Conservation (phyloP, 2,329 filamentous ascomycete genomes). For the Alternaria solani region DNA sequence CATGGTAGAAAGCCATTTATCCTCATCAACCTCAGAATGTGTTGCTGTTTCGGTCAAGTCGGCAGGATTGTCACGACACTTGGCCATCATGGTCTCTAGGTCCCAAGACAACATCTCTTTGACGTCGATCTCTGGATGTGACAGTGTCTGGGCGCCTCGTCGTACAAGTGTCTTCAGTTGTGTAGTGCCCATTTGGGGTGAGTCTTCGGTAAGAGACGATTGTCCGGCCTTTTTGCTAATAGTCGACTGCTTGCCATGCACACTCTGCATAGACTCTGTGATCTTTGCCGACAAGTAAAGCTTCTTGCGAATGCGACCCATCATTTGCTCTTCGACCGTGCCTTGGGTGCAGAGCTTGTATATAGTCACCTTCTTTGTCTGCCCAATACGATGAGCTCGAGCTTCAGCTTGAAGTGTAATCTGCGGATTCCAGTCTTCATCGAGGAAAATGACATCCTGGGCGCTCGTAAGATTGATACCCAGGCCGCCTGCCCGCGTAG, state of each 20-base stretch:
- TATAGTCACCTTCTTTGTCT: slow-evolving; percentile 62
- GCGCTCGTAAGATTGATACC: slow-evolving; percentile 64
- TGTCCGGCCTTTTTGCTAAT: slow-evolving; percentile 25
- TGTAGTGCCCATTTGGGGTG: slow-evolving; percentile 61
- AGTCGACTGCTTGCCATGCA: slow-evolving; percentile 53
- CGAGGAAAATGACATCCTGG: slow-evolving; percentile 64
- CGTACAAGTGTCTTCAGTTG: slow-evolving; percentile 64
- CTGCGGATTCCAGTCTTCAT: slow-evolving; percentile 65
- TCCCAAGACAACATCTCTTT: slow-evolving; percentile 67
- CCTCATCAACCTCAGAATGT: slow-evolving; percentile 59
- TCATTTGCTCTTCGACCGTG: slow-evolving; percentile 67
- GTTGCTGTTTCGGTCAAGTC: slow-evolving; percentile 50
- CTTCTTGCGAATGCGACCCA: slow-evolving; percentile 67
- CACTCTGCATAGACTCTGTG: slow-evolving; percentile 65
- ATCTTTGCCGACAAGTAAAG: slow-evolving; percentile 68
- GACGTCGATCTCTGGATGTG: slow-evolving; percentile 61
- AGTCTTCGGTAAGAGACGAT: slow-evolving; percentile 52
- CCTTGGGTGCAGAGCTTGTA: slow-evolving; percentile 66
- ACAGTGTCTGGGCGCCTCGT: slow-evolving; percentile 62
- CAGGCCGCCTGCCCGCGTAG: slow-evolving; percentile 63
- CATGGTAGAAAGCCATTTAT: slow-evolving; percentile 64
- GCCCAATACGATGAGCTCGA: slow-evolving; percentile 63
- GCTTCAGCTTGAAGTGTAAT: slow-evolving; percentile 64
- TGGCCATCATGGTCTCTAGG: slow-evolving; percentile 61
- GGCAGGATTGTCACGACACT: slow-evolving; percentile 62